Percentiles rank a stretch among this genome's conserved stretches.
phyloP scores from a whole-genome alignment of 257 asterid species.

The Capsicum baccatum region DNA sequence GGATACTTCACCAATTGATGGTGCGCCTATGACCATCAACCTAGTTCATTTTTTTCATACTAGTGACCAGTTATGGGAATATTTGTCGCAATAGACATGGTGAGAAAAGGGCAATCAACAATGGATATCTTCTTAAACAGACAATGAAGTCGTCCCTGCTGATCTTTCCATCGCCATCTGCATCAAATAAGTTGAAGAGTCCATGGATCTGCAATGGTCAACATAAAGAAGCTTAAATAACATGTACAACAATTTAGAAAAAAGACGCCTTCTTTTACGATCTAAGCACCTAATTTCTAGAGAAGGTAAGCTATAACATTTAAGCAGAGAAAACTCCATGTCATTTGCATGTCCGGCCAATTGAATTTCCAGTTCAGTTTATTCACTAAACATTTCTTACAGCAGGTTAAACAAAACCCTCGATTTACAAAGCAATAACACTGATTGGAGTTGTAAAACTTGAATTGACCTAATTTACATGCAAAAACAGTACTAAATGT shows the following conservation, averaged over 20 bases:
- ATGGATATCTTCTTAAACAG: conserved; percentile 68
- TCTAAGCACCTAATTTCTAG: conserved; percentile 10
- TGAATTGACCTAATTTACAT: not conserved
- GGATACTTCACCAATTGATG: not conserved
- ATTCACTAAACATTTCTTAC: not conserved
- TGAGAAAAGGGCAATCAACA: conserved; percentile 74
- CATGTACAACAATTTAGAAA: not conserved
- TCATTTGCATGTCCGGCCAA: not conserved
- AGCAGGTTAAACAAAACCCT: not conserved
- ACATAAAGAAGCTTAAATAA: not conserved
- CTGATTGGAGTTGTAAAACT: not conserved
- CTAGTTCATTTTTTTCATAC: conserved; percentile 40
- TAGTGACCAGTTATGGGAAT: conserved; percentile 33
- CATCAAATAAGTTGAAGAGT: conserved; percentile 67
- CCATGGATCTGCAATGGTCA: conserved; percentile 52
- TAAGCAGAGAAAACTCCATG: not conserved
- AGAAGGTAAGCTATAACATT: not conserved
- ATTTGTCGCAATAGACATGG: conserved; percentile 46
- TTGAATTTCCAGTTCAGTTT: not conserved
- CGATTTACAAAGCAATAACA: not conserved
- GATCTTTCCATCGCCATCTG: conserved; percentile 69
- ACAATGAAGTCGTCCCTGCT: conserved; percentile 64
- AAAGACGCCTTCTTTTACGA: not conserved
- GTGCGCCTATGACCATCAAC: conserved; percentile 26
- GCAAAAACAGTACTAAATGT: not conserved